Percentiles rank a stretch among this genome's conserved stretches.
Conservation (phyloP, 2,329 filamentous ascomycete species). For the Trichoderma sp. region DNA sequence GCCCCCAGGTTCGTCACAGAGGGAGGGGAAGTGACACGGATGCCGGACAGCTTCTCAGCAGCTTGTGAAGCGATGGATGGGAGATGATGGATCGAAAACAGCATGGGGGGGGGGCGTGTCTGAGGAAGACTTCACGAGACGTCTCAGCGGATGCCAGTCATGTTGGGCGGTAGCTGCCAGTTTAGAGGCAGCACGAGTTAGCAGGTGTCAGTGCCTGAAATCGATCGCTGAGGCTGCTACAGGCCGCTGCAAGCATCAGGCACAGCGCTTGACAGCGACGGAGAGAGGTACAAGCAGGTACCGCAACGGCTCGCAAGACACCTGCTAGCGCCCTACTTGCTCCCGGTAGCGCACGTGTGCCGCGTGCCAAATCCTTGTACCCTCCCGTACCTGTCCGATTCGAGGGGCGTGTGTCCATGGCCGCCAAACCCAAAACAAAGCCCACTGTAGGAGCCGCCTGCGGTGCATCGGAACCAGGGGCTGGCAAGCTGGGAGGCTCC, state of each 20-base stretch:
- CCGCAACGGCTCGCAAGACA: background rate
- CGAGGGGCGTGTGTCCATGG: conserved; percentile 3
- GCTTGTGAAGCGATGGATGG: conserved; percentile 18
- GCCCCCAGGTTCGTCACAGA: conserved; percentile 16
- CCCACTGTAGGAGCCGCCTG: background rate
- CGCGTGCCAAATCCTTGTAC: conserved; percentile 7
- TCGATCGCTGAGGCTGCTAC: background rate
- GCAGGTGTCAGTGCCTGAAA: background rate
- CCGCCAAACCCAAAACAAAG: background rate
- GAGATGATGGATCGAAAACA: conserved; percentile 21
- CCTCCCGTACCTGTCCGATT: background rate
- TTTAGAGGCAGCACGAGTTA: background rate
- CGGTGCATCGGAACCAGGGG: conserved; percentile 16
- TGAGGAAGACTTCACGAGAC: background rate
- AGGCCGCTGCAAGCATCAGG: background rate
- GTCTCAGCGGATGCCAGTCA: background rate
- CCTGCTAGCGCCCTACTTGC: background rate
- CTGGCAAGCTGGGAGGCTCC: background rate
- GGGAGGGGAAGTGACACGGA: conserved; percentile 20
- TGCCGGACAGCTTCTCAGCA: conserved; percentile 11
- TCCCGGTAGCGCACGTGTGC: conserved; percentile 14
- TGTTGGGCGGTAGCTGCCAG: background rate
- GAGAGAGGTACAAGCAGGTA: background rate
- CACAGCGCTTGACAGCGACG: background rate
- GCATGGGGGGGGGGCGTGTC: background rate